These are phyloP conservation scores for Penicillium italicum DNA, from an alignment of 2,329 filamentous ascomycete genomes.

Conservation along the genomic window DNA sequence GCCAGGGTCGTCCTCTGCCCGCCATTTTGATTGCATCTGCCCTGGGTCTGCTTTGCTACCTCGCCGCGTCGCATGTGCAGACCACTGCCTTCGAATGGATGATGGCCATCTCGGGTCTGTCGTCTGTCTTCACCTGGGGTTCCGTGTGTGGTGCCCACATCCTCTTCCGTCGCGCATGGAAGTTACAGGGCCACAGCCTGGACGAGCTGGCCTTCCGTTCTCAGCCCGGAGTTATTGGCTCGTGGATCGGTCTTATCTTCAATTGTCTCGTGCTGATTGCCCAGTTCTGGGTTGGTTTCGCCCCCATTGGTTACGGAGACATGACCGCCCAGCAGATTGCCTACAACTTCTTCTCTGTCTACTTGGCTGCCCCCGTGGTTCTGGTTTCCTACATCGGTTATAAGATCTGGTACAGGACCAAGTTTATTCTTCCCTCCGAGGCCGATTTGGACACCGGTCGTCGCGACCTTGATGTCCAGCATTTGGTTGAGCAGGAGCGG, in stretches of 20 bases:
- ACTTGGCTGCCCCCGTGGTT: constrained; percentile 57
- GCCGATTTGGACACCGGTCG: constrained; percentile 88
- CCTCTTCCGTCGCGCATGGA: constrained; percentile 83
- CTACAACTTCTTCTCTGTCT: constrained; percentile 65
- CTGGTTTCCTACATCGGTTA: constrained; percentile 64
- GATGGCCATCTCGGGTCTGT: constrained; percentile 68
- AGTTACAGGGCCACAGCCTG: constrained; percentile 62
- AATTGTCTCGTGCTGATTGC: constrained; percentile 73
- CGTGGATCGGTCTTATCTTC: constrained; percentile 72
- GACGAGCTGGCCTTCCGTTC: constrained; percentile 77
- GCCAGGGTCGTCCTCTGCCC: constrained; percentile 72
- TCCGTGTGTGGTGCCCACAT: constrained; percentile 89
- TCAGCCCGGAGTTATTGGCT: constrained; percentile 74
- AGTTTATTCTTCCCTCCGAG: constrained; percentile 62
- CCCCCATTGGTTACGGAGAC: constrained; percentile 60
- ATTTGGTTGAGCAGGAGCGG: constrained; percentile 73
- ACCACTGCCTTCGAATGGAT: constrained; percentile 73
- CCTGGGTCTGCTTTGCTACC: constrained; percentile 72
- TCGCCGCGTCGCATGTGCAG: constrained; percentile 63
- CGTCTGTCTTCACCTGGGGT: constrained; percentile 72
- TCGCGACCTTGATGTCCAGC: constrained; percentile 75
- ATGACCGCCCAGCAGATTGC: constrained; percentile 49
- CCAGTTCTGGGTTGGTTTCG: constrained; percentile 85
- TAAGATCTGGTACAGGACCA: constrained; percentile 70
- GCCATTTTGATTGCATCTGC: constrained; percentile 65